Percentiles rank a stretch among this genome's conserved stretches.
Evolutionary conservation across 371 early-diverging fungal species (phyloP).

Genomic region (Quaeritorhiza haematococci): DNA sequence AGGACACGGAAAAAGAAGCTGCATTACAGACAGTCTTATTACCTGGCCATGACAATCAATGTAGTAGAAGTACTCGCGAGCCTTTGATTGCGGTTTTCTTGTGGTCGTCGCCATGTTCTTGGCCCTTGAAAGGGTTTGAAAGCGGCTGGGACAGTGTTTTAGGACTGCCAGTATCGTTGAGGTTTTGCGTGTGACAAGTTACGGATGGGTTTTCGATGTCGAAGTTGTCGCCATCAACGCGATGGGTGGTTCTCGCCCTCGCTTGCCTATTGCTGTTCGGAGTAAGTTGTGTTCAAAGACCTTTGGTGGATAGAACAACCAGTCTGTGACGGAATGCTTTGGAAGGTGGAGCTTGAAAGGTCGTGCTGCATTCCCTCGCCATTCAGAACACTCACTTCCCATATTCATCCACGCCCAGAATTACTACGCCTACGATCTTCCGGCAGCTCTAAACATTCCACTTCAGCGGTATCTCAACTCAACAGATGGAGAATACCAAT

Average conservation of each 20-base stretch:
- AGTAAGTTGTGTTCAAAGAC: too few species aligned
- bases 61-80: constrained; percentile 26
- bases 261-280: constrained; percentile 42
- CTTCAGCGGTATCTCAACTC: constrained; percentile 42
- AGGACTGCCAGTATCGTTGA: too few species aligned
- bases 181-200: too few species aligned
- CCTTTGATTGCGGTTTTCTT: too few species aligned
- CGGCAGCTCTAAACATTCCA: constrained; percentile 55
- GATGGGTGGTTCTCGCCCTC: constrained; percentile 37
- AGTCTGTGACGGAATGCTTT: too few species aligned
- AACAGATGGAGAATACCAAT: constrained; percentile 40
- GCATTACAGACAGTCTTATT: not conserved
- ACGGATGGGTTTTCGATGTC: too few species aligned
- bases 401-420: constrained; percentile 14
- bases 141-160: too few species aligned
- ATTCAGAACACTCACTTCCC: not conserved
- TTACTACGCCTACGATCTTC: constrained; percentile 62
- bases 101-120: too few species aligned
- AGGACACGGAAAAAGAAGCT: not conserved
- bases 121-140: too few species aligned
- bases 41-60: constrained; percentile 29
- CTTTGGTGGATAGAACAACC: too few species aligned
- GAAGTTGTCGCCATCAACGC: too few species aligned
- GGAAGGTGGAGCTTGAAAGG: too few species aligned
- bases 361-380: not conserved